Percentiles rank a stretch among this genome's conserved stretches.
Evolutionary conservation across 495 filamentous ascomycete genomes (phyloP).

Genomic region (Penicillium taxi): DNA sequence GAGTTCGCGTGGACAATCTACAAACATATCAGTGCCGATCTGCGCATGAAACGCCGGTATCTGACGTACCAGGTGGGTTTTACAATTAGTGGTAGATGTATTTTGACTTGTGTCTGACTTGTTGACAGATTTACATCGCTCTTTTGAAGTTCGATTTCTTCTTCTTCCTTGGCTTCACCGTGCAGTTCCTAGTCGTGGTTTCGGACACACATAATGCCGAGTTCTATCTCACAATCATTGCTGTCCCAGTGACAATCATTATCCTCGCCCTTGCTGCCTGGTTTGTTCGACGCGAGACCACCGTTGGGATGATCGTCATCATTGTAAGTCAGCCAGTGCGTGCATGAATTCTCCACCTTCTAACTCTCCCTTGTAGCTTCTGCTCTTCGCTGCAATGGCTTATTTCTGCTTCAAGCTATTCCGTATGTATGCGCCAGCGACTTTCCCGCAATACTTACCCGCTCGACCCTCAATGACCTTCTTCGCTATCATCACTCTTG

Average conservation of each 20-base stretch:
- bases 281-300: constrained; percentile 75
- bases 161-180: constrained; percentile 97
- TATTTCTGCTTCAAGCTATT: constrained; percentile 98
- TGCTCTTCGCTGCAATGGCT: constrained; percentile 83
- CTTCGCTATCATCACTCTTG: constrained; percentile 86
- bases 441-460: constrained; percentile 53
- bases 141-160: constrained; percentile 99
- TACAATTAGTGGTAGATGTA: background rate
- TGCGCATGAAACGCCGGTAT: constrained; percentile 93
- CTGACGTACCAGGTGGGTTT: constrained; percentile 81
- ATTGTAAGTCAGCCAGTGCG: constrained; percentile 47
- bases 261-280: constrained; percentile 79
- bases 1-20: constrained; percentile 99
- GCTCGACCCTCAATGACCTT: constrained; percentile 76
- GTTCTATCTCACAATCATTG: constrained; percentile 77
- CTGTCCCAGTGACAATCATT: constrained; percentile 80
- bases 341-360: background rate
- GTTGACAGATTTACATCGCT: constrained; percentile 88
- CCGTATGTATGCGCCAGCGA: constrained; percentile 71
- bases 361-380: constrained; percentile 37
- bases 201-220: constrained; percentile 59
- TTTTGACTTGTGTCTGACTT: constrained; percentile 25
- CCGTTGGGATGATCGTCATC: constrained; percentile 63
- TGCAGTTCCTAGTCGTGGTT: constrained; percentile 94
- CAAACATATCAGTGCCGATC: constrained; percentile 96